phyloP scores from a whole-genome alignment of 2,329 filamentous ascomycete species.

The Xylariaceae sp. region DNA sequence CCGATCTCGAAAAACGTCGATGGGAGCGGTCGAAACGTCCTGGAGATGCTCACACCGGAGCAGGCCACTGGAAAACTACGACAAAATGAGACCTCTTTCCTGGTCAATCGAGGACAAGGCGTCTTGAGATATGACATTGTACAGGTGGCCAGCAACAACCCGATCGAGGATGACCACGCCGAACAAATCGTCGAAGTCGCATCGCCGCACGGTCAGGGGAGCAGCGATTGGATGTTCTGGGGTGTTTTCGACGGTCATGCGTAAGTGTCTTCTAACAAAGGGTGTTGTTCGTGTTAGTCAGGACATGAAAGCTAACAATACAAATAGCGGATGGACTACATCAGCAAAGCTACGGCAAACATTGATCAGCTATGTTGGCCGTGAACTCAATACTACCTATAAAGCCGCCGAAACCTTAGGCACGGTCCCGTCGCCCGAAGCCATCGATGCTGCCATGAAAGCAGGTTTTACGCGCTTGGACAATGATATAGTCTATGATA shows the following conservation, averaged over 20 bases:
- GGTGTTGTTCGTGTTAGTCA: not conserved
- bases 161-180: conserved; percentile 96
- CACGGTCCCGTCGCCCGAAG: conserved; percentile 65
- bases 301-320: conserved; percentile 11
- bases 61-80: conserved; percentile 87
- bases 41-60: conserved; percentile 95
- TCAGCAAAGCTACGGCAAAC: conserved; percentile 92
- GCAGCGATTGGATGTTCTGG: conserved; percentile 99
- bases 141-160: conserved; percentile 92
- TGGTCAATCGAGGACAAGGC: conserved; percentile 81
- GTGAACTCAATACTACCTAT: conserved; percentile 89
- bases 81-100: conserved; percentile 84
- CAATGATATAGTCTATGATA: conserved; percentile 89
- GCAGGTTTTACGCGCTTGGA: conserved; percentile 82
- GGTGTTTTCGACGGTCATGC: conserved; percentile 96
- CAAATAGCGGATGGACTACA: conserved; percentile 83
- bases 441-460: conserved; percentile 89
- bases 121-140: conserved; percentile 93
- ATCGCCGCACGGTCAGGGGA: conserved; percentile 43
- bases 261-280: conserved; percentile 44
- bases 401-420: conserved; percentile 59
- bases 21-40: conserved; percentile 74
- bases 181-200: conserved; percentile 96
- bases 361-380: conserved; percentile 85
- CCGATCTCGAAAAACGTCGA: conserved; percentile 85